Evolutionary conservation across 2,329 filamentous ascomycete species (phyloP), one percentile per base, ranked within the genome.

Genomic region (Cladophialophora yegresii): DNA sequence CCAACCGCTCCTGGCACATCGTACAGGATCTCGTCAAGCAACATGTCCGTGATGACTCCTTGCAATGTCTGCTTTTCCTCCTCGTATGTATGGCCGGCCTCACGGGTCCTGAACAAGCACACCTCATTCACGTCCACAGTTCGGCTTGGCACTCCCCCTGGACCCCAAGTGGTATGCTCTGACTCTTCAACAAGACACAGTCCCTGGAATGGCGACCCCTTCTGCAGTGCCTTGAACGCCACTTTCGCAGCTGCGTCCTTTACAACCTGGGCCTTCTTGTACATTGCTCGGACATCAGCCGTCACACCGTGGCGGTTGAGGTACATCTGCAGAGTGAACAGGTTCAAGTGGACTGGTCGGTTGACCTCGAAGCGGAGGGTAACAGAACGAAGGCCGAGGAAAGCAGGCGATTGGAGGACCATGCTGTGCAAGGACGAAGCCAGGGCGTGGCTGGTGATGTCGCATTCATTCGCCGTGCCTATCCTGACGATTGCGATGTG

Each of bases 291-390:
- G 26, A 26, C 22, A 45, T 63, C 43, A 10, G 49, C 6, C 3
- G 16, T 54, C 23, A 32, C 32, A 2, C 20, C n/a, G 16, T 62
- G 58, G 4, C 43, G 36, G 12, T 43, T 10, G 33, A 51, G 43
- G 23, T 55, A 32, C 22, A 55, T 40, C 30, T 62, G 62, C 16
- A 62, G 45, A 5, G 13, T 32, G 36, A 51, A 12, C 26, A 65
- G 26, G 40, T 63, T 54, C 12, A 59, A 13, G 23, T 60, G 23
- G 40, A 20, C 32, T n/a, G 58, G 55, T 30, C 65, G 65, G 26
- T 54, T 4, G 13, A 65, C 62, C 53, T 67, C 62, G n/a, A 61
- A 60, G 22, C 62, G 62, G 49, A 67, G 49, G 23, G 58, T 65
- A 56, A 67, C 32, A 12, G 58, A 65, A 10, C 45, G 32, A 4